Evolutionary conservation across 495 filamentous ascomycete genomes (phyloP), one percentile per base, ranked within the genome.

Genomic region (Tuber calosporum): DNA sequence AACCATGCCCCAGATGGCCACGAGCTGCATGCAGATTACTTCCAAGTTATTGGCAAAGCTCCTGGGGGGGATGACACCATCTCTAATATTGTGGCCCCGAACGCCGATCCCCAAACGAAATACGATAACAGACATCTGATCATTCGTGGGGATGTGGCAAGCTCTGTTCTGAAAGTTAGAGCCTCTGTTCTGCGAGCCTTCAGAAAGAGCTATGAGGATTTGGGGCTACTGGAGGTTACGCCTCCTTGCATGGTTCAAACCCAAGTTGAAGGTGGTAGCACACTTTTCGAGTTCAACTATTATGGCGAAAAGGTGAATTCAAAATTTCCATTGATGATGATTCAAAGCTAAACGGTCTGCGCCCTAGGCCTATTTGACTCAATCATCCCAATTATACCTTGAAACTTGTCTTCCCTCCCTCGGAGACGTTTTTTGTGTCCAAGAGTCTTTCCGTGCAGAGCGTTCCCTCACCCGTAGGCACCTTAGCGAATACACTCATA

Each of bases 241-340:
- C 95, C 95, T 4, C 95, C 95, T 13, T 93, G 93, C 66, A 92
- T 99, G 84, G 96, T 98, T n/a, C 95, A 99, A 84, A 98, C 95
- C 9, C 94, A 97, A 84, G 95, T 97, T 73, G 95, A 99, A 85
- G 95, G 95, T 75, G 95, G 95, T 68, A 89, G 90, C 76, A 98
- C 95, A 3, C 89, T 99, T 45, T 99, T 99, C 85, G 90, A 90
- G 58, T 91, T 96, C 79, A 88, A 92, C 82, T 99, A 98, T 87
- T 99, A 98, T 84, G 92, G 90, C 78, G 91, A 97, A 83, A 89
- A 90, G 81, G 74, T 75, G 37, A 42, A 38, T 68, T 34, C 62
- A 38, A 38, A 17, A 1, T 20, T 22, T 20, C 6, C 40, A 38
- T 7, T 2, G 70, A 34, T 39, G 15, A 7, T 53, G n/a, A 26